Evolutionary conservation across 2,329 filamentous ascomycete species (phyloP).

Genomic region (Knufia petricola): DNA sequence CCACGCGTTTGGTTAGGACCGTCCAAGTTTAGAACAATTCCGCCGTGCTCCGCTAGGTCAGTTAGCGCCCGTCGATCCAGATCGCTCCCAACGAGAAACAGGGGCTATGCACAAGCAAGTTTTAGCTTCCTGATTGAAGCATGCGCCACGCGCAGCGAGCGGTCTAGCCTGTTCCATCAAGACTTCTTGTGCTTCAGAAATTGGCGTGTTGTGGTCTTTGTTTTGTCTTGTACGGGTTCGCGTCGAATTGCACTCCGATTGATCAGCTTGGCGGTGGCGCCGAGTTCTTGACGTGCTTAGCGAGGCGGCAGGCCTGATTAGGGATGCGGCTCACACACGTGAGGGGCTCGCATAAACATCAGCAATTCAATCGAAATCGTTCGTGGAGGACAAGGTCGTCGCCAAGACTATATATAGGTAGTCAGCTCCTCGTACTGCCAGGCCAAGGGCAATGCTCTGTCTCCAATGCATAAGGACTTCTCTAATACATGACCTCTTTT

Average conservation of each 20-base stretch:
- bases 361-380: too few species aligned
- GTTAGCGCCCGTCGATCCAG: neutral
- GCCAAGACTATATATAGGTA: too few species aligned
- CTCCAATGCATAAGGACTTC: too few species aligned
- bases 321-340: neutral
- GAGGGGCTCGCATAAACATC: neutral
- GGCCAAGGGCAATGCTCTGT: too few species aligned
- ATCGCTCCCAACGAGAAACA: neutral
- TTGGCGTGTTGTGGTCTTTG: too few species aligned
- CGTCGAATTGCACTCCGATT: neutral
- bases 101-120: conserved; percentile 1
- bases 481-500: too few species aligned
- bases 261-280: neutral
- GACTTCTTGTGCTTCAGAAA: too few species aligned
- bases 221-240: too few species aligned
- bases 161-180: neutral
- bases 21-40: conserved; percentile 1
- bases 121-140: neutral
- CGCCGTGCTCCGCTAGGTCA: too few species aligned
- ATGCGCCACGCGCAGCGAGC: neutral
- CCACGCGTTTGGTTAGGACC: neutral
- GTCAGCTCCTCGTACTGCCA: too few species aligned
- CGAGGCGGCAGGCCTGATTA: neutral
- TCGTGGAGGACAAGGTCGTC: too few species aligned
- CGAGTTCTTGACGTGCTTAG: neutral